Evolutionary conservation across 345 rosid species (phyloP), one percentile per base, ranked within the genome.

Genomic region (Gossypium ekmanianum): DNA sequence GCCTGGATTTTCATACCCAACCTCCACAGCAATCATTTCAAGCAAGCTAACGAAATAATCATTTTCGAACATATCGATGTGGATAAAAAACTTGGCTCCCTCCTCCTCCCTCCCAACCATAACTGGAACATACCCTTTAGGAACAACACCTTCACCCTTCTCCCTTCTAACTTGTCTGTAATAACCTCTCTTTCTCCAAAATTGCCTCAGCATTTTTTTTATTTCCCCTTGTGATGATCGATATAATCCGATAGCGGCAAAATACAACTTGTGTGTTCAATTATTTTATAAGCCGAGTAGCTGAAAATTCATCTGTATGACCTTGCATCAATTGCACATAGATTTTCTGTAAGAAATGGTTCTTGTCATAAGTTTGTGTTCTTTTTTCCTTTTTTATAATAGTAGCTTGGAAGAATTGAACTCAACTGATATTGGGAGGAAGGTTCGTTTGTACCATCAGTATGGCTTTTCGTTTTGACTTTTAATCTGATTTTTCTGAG

Each of bases 51-150:
- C 57, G 14, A 68, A 68, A 18, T 24, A 47, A 7, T 68, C 72
- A 48, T 68, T 68, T 47, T 68, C 48, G 55, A 68, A 68, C 41
- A 48, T 68, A 45, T 68, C 56, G 11, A 68, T 24, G 2, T 68
- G 72, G 55, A 68, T 68, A 9, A 65, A 48, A 50, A 14, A 68
- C 72, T 24, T 48, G 9, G 57, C 20, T 11, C 22, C 34, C 2
- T 54, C 61, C 11, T 47, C 29, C 22, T 29, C 26, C 51, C 1
- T 27, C 47, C 73, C 73, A 9, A 70, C 73, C 45, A 70, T 52
- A 1, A 70, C 61, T 11, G 73, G 73, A 52, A 52, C 73, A 29
- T 70, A 70, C 47, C 73, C 73, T 52, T 52, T 29, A 2, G 73
- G 73, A 29, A 52, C 72, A 17, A 1, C 45, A 14, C 14, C 61